Conservation (phyloP, 345 rosid genomes). For the Sonneratia alba region DNA sequence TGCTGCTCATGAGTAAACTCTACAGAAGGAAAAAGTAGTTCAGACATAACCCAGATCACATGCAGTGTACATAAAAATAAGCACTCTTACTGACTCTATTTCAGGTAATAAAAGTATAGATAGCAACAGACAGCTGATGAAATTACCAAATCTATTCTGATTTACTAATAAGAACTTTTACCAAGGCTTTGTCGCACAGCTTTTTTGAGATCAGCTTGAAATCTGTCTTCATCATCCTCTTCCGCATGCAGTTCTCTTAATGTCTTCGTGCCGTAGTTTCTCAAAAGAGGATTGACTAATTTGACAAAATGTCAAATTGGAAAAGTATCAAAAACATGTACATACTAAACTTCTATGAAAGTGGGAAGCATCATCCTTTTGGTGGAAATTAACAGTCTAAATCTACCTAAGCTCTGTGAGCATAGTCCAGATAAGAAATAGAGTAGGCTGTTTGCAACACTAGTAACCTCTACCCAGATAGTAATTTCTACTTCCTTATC, state of each 20-base stretch:
- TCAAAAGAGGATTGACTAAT: conserved; percentile 9
- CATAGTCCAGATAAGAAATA: neutral
- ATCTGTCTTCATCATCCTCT: conserved; percentile 87
- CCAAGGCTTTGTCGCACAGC: conserved; percentile 94
- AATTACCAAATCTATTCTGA: neutral
- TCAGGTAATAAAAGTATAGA: neutral
- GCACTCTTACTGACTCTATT: neutral
- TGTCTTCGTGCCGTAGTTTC: conserved; percentile 51
- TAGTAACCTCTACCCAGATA: too few relatives aligned
- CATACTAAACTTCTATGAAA: neutral
- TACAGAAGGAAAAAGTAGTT: neutral
- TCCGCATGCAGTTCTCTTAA: conserved; percentile 66
- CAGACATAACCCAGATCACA: neutral
- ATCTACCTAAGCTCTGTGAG: neutral
- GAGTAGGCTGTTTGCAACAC: neutral
- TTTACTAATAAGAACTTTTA: conserved; percentile 16
- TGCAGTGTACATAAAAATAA: neutral
- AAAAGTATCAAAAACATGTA: neutral
- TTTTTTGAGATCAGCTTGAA: conserved; percentile 79
- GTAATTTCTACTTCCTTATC: too few relatives aligned
- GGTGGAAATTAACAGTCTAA: neutral
- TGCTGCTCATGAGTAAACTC: neutral
- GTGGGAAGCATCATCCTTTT: neutral
- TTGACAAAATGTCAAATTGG: neutral
- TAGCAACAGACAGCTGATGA: neutral